phyloP scores from a whole-genome alignment of 164 flowering plant species.

The Nymphaea thermarum region DNA sequence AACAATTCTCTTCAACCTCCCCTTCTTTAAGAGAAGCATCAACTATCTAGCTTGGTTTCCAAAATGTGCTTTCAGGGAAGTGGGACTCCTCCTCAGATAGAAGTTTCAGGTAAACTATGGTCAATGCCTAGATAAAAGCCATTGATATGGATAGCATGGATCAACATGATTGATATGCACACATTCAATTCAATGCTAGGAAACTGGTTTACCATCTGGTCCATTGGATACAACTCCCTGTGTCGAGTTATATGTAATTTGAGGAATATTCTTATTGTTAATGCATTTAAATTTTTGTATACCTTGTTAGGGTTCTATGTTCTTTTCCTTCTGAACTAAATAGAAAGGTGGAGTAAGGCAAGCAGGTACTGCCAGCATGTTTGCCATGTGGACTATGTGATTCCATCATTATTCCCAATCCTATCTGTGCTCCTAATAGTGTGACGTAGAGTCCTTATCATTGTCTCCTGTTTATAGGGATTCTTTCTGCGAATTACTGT shows the following conservation, averaged over 20 bases:
- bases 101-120: no score
- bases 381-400: conserved; percentile 43
- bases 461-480: conserved; percentile 75
- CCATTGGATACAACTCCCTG: conserved; percentile 48
- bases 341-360: no score
- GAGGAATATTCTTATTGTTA: neutral
- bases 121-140: neutral
- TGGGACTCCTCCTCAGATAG: no score
- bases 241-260: conserved; percentile 57
- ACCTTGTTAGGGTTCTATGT: neutral
- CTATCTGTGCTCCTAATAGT: conserved; percentile 54
- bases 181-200: neutral
- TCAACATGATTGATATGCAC: neutral
- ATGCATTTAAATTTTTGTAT: neutral
- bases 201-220: neutral
- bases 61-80: no score
- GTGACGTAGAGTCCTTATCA: conserved; percentile 57
- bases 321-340: neutral
- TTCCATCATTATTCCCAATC: conserved; percentile 41
- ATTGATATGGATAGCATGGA: neutral
- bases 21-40: no score
- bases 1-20: no score
- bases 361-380: conserved; percentile 18
- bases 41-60: no score
- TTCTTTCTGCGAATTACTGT: neutral